Percentiles rank a stretch among this genome's conserved stretches.
Conservation (phyloP, 441 rosid species). For the Hura crepitans region DNA sequence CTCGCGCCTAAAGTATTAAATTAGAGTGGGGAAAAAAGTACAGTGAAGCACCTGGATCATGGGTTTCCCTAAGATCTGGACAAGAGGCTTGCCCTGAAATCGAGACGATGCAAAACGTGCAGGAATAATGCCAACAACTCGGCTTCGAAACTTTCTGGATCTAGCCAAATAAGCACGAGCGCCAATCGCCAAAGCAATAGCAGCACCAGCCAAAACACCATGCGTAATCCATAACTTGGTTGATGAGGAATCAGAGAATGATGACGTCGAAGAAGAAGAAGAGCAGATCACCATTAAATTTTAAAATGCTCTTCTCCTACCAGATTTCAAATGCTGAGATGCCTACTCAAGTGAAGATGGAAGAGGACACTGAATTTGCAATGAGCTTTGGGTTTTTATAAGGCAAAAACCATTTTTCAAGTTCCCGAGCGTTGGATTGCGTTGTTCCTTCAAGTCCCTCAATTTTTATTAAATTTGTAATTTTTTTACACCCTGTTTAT, state of each 20-base stretch:
- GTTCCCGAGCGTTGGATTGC: too few species aligned
- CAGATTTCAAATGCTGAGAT: background rate
- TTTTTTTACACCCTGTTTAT: too few species aligned
- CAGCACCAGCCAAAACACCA: conserved; percentile 62
- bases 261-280: conserved; percentile 42
- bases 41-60: conserved; percentile 77
- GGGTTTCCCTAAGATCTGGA: conserved; percentile 79
- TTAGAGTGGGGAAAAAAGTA: background rate
- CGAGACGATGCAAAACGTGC: conserved; percentile 90
- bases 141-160: conserved; percentile 59
- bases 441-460: too few species aligned
- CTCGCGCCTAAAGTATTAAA: background rate
- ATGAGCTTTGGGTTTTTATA: too few species aligned
- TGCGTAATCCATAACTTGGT: conserved; percentile 62
- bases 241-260: conserved; percentile 37
- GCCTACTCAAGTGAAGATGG: too few species aligned
- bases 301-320: background rate
- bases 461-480: too few species aligned
- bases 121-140: conserved; percentile 86
- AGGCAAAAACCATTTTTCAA: too few species aligned
- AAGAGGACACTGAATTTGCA: too few species aligned
- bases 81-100: conserved; percentile 83
- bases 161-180: conserved; percentile 54
- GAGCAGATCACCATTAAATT: conserved; percentile 34
- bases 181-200: conserved; percentile 61